Base-by-base conservation (phyloP, 192 early-diverging fungal species). In the Spinellus fusiger region DNA sequence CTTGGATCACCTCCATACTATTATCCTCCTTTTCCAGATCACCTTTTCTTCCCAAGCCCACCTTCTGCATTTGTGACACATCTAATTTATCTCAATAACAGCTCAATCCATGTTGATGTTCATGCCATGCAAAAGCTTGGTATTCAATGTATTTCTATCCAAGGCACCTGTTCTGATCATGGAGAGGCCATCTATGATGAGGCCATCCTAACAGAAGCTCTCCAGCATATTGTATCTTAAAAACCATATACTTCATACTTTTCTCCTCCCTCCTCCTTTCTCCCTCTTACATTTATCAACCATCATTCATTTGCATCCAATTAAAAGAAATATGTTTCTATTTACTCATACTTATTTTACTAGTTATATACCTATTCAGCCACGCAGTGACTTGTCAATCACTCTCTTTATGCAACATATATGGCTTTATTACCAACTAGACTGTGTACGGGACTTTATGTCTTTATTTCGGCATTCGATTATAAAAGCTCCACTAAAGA, bases 41-140 rank as follows among this genome's bases (percentile, higher is more conserved):
- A 74, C 23, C 53, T 65, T 20, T 74, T 74, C 26, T 56, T 40
- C 4, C 62, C 72, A 12, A 66, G 59, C 0, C 65, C 66, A 29
- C 44, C 67, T 47, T 73, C 56, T 57, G 62, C 66, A 54, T 83
- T 77, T 31, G 75, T 83, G 12, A 80, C 78, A 0, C 78, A 83
- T 56, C 25, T 83, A 53, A 65, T 83, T 9, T 83, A 78, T 55
- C 57, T 83, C 37, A 68, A 78, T 33, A 77, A 79, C 47, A 69
- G 69, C 3, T 73, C 68, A 22, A 71, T 83, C 9, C 56, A 64
- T 1, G 80, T 83, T 7, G 78, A 80, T 71, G 68, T 70, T 5
- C 52, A 54, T 51, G 68, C 69, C 8, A 74, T 83, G 16, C 73
- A 79, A 58, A 68, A 73, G 46, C 44, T 83, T 5, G 80, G 80